Evolutionary conservation across 768 basidiomycete genomes (phyloP), one percentile per base, ranked within the genome.

Genomic region (Heimioporus sp.): DNA sequence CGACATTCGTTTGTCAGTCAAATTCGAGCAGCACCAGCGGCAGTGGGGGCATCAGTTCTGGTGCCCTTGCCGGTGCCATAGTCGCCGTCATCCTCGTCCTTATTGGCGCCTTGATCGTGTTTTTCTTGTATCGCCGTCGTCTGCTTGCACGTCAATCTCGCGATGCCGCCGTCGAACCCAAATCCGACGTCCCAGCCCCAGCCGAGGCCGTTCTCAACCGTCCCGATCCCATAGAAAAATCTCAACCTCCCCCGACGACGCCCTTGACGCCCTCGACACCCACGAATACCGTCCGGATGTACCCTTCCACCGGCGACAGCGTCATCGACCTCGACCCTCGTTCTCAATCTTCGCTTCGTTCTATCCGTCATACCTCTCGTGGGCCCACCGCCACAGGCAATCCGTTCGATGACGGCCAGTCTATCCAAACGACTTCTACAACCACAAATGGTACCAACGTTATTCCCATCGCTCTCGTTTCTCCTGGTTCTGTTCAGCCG

Each of bases 401-500:
- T 73, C 90, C 90, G 20, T 92, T 92, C 68, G 80, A 81, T 39
- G 90, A 92, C 61, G 72, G 69, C 24, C 81, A 86, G 43, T 92
- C 90, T 36, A 92, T 92, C 53, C 87, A 89, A 68, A 92, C 90
- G 28, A 73, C 75, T 1, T 79, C 80, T 10, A 82, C 85, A n/a
- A 78, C 81, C 40, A 86, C 89, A 13, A 85, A 88, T 63, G 81
- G 81, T 39, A 88, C 90, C 20, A 92, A 92, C 59, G 90, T 91
- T 57, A 92, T 92, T 52, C 90, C 90, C 54, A 92, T 92, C 53
- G 90, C 90, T 12, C 76, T 92, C 39, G 85, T 92, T 34, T 71
- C 85, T 20, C 81, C 86, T 16, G 81, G 81, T 19, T 76, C 79
- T 11, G 65, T 69, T 19, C 56, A 55, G 4, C 43, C 66, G 55